Conservation (phyloP, 805 yeast genomes). For the Saccharomycopsis javanensis region DNA sequence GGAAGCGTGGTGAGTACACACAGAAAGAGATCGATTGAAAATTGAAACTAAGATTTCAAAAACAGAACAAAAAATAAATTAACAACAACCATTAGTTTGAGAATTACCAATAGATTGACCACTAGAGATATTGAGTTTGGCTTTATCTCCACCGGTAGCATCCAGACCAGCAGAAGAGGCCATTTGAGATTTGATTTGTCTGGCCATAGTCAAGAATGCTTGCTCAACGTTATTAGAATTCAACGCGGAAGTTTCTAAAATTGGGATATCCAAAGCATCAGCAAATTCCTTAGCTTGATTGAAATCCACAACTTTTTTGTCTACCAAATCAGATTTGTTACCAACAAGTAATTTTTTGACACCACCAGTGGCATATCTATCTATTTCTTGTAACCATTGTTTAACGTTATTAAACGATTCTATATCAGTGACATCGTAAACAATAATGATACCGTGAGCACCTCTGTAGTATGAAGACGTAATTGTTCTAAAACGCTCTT, state of each 20-base stretch:
- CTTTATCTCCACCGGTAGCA: conserved; percentile 24
- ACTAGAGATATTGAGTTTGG: conserved; percentile 60
- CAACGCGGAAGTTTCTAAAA: conserved; percentile 92
- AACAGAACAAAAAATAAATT: background rate
- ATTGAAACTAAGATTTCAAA: conserved; percentile 26
- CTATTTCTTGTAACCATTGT: conserved; percentile 98
- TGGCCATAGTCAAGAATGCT: conserved; percentile 97
- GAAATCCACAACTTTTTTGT: conserved; percentile 91
- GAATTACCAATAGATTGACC: conserved; percentile 23
- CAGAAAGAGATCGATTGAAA: background rate
- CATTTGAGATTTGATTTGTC: conserved; percentile 95
- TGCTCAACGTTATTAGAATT: conserved; percentile 95
- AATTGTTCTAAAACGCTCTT: conserved; percentile 88
- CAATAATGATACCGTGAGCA: conserved; percentile 96
- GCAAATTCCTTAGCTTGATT: conserved; percentile 97
- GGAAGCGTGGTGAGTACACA: too few relatives aligned
- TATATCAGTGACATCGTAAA: conserved; percentile 96
- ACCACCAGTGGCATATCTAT: conserved; percentile 95
- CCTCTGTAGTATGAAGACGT: conserved; percentile 96
- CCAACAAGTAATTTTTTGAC: conserved; percentile 94
- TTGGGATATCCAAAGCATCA: conserved; percentile 87
- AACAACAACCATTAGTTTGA: conserved; percentile 12
- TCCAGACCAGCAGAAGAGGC: conserved; percentile 47
- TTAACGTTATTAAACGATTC: conserved; percentile 93
- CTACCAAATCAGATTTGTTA: conserved; percentile 88